Conservation (phyloP, 2,329 filamentous ascomycete species). For the Emergomyces orientalis region DNA sequence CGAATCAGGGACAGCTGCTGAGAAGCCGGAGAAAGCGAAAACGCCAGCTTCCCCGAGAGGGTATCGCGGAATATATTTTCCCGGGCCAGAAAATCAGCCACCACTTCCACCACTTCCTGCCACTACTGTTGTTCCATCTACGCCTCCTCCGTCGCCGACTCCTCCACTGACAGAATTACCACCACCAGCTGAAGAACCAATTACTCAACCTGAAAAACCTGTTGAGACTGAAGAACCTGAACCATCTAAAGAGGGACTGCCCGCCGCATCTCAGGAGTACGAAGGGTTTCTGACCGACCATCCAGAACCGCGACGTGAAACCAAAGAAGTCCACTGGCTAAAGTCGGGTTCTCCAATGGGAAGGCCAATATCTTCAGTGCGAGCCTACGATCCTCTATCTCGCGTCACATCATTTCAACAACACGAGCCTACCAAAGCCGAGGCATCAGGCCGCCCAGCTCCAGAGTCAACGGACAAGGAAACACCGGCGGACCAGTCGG, state of each 20-base stretch:
- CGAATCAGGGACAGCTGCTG: neutral
- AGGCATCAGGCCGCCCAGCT: conserved; percentile 6
- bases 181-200: neutral
- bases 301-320: neutral
- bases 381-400: conserved; percentile 12
- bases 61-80: neutral
- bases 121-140: neutral
- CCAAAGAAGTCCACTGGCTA: conserved; percentile 10
- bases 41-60: neutral
- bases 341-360: conserved; percentile 10
- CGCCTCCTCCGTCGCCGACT: too few species aligned
- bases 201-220: neutral
- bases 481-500: neutral
- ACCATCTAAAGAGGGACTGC: neutral
- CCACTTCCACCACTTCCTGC: neutral
- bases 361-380: conserved; percentile 14
- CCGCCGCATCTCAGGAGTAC: neutral
- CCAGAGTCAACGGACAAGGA: conserved; percentile 6
- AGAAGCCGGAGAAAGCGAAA: too few species aligned
- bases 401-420: conserved; percentile 5
- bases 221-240: neutral
- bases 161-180: neutral
- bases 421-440: neutral
- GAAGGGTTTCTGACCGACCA: neutral
- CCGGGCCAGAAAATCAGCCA: neutral